Evolutionary conservation across 2,329 filamentous ascomycete species (phyloP).

Genomic region (Teratosphaeria destructans): DNA sequence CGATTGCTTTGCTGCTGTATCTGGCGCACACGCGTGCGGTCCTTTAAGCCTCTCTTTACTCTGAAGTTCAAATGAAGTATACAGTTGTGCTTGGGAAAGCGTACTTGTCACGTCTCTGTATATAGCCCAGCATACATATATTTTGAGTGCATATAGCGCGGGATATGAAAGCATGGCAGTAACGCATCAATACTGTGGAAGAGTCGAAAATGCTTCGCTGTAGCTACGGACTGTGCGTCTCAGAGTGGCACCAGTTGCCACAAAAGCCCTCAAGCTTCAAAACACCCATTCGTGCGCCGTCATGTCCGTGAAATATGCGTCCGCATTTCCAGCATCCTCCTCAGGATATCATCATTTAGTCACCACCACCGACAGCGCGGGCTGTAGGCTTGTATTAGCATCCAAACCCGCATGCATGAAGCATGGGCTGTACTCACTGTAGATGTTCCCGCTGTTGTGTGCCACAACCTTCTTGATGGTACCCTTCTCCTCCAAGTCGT

Average conservation of each 20-base stretch:
- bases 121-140: no score
- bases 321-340: background rate
- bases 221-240: background rate
- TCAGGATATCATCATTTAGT: conserved; percentile 1
- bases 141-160: background rate
- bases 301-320: background rate
- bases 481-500: conserved; percentile 94
- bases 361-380: conserved; percentile 5
- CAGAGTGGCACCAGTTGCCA: background rate
- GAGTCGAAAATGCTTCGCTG: background rate
- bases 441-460: conserved; percentile 97
- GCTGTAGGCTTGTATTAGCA: background rate
- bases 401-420: background rate
- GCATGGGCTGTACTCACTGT: conserved; percentile 42
- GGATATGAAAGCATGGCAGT: background rate
- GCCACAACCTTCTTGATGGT: conserved; percentile 95
- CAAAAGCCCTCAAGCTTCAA: background rate
- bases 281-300: background rate
- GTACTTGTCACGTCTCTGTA: no score
- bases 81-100: no score
- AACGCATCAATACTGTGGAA: background rate
- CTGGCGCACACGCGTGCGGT: no score
- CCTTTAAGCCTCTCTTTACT: no score
- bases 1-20: no score
- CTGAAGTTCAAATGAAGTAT: no score